Conservation (phyloP, 169 alveolate species). For the Eimeria falciformis region DNA sequence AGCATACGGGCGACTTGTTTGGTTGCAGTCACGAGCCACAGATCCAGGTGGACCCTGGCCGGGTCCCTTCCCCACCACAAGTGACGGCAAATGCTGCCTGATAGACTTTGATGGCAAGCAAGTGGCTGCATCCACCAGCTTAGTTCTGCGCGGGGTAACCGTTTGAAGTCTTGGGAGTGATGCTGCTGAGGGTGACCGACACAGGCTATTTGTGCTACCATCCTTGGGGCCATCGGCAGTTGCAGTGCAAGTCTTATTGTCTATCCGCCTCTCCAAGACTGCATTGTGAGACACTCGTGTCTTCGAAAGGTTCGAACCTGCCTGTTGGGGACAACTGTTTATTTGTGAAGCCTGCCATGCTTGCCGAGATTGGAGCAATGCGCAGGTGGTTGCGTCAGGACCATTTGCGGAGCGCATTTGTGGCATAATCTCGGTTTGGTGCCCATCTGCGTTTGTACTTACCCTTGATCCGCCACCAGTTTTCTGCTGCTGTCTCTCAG, state of each 20-base stretch:
- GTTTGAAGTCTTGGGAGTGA: slow-evolving; percentile 3
- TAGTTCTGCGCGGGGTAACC: slow-evolving; percentile 3
- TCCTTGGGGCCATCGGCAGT: slow-evolving; percentile 10
- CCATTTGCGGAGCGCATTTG: background rate
- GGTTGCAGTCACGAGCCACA: slow-evolving; percentile 32
- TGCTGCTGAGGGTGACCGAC: slow-evolving; percentile 29
- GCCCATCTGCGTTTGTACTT: background rate
- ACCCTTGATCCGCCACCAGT: background rate
- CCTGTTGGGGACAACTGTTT: background rate
- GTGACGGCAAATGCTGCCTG: slow-evolving; percentile 36
- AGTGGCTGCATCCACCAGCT: background rate
- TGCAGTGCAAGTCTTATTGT: background rate
- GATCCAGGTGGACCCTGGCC: slow-evolving; percentile 5
- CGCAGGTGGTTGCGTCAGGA: background rate
- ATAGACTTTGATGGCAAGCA: background rate
- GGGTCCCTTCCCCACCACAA: slow-evolving; percentile 26
- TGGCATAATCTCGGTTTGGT: background rate
- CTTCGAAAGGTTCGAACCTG: background rate
- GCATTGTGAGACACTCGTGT: background rate
- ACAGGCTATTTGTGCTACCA: slow-evolving; percentile 24
- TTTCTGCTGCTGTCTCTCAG: background rate
- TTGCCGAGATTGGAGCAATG: background rate
- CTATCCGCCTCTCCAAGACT: slow-evolving; percentile 9
- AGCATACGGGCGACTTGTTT: background rate
- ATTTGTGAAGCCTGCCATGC: background rate